These are phyloP conservation scores for barrel medic (Medicago truncatula) DNA, from an alignment of 306 rosid genomes.

Conservation along the genomic window MtrunA17r5.0-ANR NC_053045.1:23509501-23510000, in stretches of 20 bases:
- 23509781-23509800: too few relatives aligned
- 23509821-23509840: neutral
- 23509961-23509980: too few relatives aligned
- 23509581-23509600: slow-evolving; percentile 61
- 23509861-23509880: too few relatives aligned
- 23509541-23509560: slow-evolving; percentile 46
- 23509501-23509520: slow-evolving; percentile 23
- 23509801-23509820: too few relatives aligned
- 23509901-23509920: too few relatives aligned
- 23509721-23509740: too few relatives aligned
- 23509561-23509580: slow-evolving; percentile 43
- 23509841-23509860: neutral
- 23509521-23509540: neutral
- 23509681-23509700: slow-evolving; percentile 30
- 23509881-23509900: too few relatives aligned
- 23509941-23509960: too few relatives aligned
- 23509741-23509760: too few relatives aligned
- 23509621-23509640: slow-evolving; percentile 60
- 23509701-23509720: neutral
- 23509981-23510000: too few relatives aligned
- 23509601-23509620: slow-evolving; percentile 61
- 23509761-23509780: too few relatives aligned
- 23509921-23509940: too few relatives aligned
- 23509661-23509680: slow-evolving; percentile 38
- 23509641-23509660: slow-evolving; percentile 62